Conservation (phyloP, 179 eudicot genomes). For the Silene coronaria region DNA sequence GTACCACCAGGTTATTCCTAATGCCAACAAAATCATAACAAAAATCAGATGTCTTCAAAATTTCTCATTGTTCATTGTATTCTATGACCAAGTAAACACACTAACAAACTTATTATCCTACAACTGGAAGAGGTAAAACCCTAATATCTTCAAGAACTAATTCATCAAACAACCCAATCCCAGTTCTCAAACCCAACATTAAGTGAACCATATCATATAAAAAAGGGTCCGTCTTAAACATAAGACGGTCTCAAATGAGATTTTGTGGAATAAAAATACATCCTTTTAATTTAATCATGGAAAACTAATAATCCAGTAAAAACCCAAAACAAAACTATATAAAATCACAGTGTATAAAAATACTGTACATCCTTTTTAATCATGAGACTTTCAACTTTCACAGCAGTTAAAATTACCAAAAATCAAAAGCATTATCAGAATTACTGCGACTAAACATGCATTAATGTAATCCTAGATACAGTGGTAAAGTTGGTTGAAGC, state of each 20-base stretch:
- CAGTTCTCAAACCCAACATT: neutral
- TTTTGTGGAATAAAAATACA: neutral
- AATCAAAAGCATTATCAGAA: neutral
- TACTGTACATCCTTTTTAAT: too few relatives aligned
- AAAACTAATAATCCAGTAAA: neutral
- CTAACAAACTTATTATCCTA: neutral
- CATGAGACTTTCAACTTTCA: neutral
- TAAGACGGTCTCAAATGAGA: too few relatives aligned
- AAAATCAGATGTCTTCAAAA: neutral
- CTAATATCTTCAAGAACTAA: neutral
- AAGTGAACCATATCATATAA: too few relatives aligned
- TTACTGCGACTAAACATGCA: neutral
- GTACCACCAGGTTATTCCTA: neutral
- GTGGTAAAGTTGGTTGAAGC: neutral
- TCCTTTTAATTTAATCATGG: neutral
- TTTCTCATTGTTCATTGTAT: neutral
- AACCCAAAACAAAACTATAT: neutral
- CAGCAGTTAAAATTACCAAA: neutral
- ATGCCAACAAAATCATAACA: neutral
- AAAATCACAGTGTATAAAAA: neutral
- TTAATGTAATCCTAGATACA: neutral
- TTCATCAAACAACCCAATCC: neutral
- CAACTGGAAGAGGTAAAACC: neutral
- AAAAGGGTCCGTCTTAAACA: too few relatives aligned
- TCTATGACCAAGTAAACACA: neutral